Base-by-base conservation (phyloP, 768 basidiomycete genomes). In the Cantharellus anzutake region DNA sequence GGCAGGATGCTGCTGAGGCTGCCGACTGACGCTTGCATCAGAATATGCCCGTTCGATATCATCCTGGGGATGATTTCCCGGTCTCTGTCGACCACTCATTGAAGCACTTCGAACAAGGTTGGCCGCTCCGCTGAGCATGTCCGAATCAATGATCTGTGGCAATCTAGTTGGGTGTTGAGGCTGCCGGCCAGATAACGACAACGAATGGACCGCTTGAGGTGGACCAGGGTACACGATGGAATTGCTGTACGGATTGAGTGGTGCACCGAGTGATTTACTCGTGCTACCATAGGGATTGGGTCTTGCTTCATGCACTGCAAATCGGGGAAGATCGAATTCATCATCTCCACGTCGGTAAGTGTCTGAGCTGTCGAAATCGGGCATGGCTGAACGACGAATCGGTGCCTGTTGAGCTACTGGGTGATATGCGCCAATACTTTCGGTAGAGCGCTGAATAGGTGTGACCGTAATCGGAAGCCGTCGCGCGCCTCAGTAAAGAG, bases 311-410 rank as follows among this genome's bases (percentile, higher is more conserved):
- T 44, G 20, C 51, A 66, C 72, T 68, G 50, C 70, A 77, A 76
- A 78, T 67, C 77, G 77, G 63, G 78, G 77, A 60, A 78, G 77
- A 70, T 86, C 84, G 73, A 85, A 88, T 73, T 79, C 80, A 74
- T 86, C 84, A 81, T 85, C 84, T 67, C 80, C 71, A 74, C 79
- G 56, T 7, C 35, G 56, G 37, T 57, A 57, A 37, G 14, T 55
- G 11, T 55, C 52, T 11, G 7, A 11, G 35, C 11, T 37, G 52
- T 55, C 52, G 35, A 55, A 55, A 55, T 55, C 52, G 35, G 52
- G 52, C 52, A 55, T 55, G 52, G 20, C 20, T 29, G 20, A 29
- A 29, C 20, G 20, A 29, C 20, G 20, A 29, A 29, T 29, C 20
- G 20, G 20, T 29, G 20, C 20, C 20, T 29, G 20, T 29, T 29